Base-by-base conservation (phyloP, 2,329 filamentous ascomycete genomes). In the Phoma sp. region DNA sequence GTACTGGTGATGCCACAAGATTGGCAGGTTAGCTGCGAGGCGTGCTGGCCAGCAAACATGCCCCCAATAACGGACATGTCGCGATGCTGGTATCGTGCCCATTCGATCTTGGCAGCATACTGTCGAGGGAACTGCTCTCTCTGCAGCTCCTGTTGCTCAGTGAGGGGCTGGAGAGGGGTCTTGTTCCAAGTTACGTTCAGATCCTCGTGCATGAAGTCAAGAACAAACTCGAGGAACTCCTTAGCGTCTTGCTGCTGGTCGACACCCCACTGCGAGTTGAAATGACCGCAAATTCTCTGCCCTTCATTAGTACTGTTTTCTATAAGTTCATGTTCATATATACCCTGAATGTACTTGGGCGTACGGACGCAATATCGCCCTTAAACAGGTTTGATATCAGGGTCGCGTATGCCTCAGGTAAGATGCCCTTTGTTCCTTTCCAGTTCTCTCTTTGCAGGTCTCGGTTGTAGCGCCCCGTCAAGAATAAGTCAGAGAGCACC, bases 201-300 rank as follows among this genome's bases (percentile, higher is more conserved):
- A 74, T 99, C 95, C 69, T 95, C 90, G 64, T 93, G 89, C 11
- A 98, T 80, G 61, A 89, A 87, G 47, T 91, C 87, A 30, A 96
- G 82, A 21, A 97, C 74, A 68, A 96, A 96, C 38, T 87, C 86
- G 61, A 93, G 87, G 63, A 96, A 96, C 67, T 98, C 95, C 61
- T 93, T 90, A 1, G 92, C 89, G 68, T 99, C 95, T 75, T 98
- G 95, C 71, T 98, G 93, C 42, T 86, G 79, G 20, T 82, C 81
- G 33, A 91, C 88, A 12, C 88, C 90, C 78, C 92, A 95, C 61
- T 85, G 81, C 6, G 84, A 80, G 53, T 85, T 85, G 60, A 87
- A 76, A 15, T 85, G 81, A 4, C 84, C 84, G 64, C 88, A 88
- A 56, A 92, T 85, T 83, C 55, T 83, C 60, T 56, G 32, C 20